These are phyloP conservation scores for Grigorovia yakushimaensis DNA, from an alignment of 805 yeast species.

Conservation along the genomic window DNA sequence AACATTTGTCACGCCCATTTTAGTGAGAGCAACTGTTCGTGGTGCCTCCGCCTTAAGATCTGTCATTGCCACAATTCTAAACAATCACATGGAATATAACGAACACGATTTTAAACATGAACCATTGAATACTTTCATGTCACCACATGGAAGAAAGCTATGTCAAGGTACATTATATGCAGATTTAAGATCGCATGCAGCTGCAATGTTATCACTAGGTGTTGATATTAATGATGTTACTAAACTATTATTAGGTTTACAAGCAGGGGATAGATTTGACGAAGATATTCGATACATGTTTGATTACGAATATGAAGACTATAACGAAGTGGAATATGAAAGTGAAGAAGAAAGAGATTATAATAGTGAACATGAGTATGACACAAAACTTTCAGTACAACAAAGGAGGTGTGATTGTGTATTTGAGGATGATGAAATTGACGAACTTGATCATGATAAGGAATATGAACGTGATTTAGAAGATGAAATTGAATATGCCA, in stretches of 20 bases:
- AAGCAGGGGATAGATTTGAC: constrained; percentile 54
- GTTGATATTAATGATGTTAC: constrained; percentile 40
- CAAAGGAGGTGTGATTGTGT: constrained; percentile 29
- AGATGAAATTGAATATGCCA: not conserved
- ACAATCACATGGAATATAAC: constrained; percentile 35
- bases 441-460: constrained; percentile 12
- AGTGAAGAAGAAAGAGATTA: constrained; percentile 11
- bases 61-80: constrained; percentile 50
- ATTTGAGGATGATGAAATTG: constrained; percentile 27
- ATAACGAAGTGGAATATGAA: constrained; percentile 23
- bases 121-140: constrained; percentile 49
- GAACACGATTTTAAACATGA: constrained; percentile 51
- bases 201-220: constrained; percentile 44
- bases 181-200: constrained; percentile 49
- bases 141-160: constrained; percentile 54
- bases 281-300: constrained; percentile 57
- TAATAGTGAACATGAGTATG: not conserved
- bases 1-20: constrained; percentile 34
- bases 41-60: constrained; percentile 59
- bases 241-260: constrained; percentile 44
- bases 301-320: constrained; percentile 43
- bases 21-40: constrained; percentile 41
- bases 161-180: constrained; percentile 51
- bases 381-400: constrained; percentile 6
- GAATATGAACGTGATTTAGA: not conserved